A percentile compares a stretch with the other conserved stretches of the same genome.
Evolutionary conservation across 148 eudicot species (phyloP).

Genomic region (Arctostaphylos glauca): DNA sequence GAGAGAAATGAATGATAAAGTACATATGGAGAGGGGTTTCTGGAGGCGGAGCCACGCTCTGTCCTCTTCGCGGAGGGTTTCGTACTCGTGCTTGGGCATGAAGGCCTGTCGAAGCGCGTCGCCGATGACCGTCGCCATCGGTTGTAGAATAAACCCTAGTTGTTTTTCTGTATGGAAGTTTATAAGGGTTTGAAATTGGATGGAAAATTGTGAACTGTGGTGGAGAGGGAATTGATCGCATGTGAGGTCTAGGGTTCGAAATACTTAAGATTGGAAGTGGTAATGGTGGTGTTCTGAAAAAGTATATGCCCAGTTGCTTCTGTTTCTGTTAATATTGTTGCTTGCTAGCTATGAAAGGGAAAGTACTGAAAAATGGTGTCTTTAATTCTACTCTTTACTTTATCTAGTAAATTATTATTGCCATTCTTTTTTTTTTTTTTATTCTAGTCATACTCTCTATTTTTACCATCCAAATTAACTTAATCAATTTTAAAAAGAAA

Average conservation of each 20-base stretch:
- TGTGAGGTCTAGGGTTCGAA: not conserved
- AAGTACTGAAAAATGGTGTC: too few relatives aligned
- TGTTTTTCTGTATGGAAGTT: not conserved
- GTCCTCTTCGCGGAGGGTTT: conserved; percentile 74
- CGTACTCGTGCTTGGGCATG: conserved; percentile 92
- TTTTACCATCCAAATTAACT: too few relatives aligned
- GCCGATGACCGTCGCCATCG: conserved; percentile 32
- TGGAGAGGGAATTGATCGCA: not conserved
- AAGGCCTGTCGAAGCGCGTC: conserved; percentile 91
- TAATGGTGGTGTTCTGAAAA: not conserved
- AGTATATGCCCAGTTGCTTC: too few relatives aligned
- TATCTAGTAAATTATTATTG: too few relatives aligned
- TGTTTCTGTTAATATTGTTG: too few relatives aligned
- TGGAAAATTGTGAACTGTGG: not conserved
- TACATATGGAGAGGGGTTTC: conserved; percentile 34
- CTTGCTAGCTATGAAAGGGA: too few relatives aligned
- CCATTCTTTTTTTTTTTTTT: too few relatives aligned
- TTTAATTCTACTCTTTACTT: too few relatives aligned
- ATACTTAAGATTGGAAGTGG: not conserved
- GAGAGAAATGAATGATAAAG: conserved; percentile 33
- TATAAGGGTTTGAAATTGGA: not conserved
- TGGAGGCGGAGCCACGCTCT: conserved; percentile 58
- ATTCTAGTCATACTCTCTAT: too few relatives aligned
- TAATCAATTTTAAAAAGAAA: too few relatives aligned
- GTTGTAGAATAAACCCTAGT: not conserved